A percentile compares a stretch with the other conserved stretches of the same genome.
Conservation (phyloP, 345 rosid species). For the Zanthoxylum bungeanum region DNA sequence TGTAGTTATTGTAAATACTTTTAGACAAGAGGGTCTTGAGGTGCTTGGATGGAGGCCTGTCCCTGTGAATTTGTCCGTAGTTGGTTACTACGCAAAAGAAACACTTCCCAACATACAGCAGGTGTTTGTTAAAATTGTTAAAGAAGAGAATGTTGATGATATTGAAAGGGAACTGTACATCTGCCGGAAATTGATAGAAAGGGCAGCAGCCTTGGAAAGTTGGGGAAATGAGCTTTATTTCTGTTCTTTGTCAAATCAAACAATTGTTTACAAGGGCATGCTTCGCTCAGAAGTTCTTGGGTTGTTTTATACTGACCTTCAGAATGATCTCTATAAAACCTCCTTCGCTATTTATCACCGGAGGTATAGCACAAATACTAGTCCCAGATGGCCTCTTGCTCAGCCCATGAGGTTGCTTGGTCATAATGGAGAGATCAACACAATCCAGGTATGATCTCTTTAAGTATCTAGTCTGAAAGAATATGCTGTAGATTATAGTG, state of each 20-base stretch:
- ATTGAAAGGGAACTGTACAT: constrained; percentile 94
- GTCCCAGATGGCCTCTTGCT: constrained; percentile 99
- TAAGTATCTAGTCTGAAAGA: neutral
- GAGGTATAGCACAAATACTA: constrained; percentile 95
- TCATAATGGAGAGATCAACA: constrained; percentile 98
- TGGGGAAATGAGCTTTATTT: constrained; percentile 93
- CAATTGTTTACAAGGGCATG: constrained; percentile 98
- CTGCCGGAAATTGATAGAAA: constrained; percentile 88
- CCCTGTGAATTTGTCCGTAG: constrained; percentile 79
- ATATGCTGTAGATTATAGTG: neutral
- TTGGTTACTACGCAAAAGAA: constrained; percentile 92
- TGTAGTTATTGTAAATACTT: constrained; percentile 71
- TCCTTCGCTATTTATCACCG: constrained; percentile 97
- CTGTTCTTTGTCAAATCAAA: constrained; percentile 93
- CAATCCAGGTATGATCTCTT: constrained; percentile 70
- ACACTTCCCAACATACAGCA: constrained; percentile 94
- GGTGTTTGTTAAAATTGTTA: constrained; percentile 81
- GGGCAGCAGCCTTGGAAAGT: constrained; percentile 44
- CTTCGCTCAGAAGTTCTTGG: constrained; percentile 96
- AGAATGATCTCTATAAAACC: constrained; percentile 63
- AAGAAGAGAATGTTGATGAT: constrained; percentile 83
- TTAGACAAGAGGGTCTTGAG: constrained; percentile 91
- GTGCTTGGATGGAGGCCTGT: constrained; percentile 98
- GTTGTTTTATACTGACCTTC: constrained; percentile 81
- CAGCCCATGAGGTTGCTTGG: constrained; percentile 99